A percentile compares a stretch with the other conserved stretches of the same genome.
These are phyloP conservation scores for Gonapodya sp. DNA, from an alignment of 192 early-diverging fungal genomes.

Conservation along the genomic window DNA sequence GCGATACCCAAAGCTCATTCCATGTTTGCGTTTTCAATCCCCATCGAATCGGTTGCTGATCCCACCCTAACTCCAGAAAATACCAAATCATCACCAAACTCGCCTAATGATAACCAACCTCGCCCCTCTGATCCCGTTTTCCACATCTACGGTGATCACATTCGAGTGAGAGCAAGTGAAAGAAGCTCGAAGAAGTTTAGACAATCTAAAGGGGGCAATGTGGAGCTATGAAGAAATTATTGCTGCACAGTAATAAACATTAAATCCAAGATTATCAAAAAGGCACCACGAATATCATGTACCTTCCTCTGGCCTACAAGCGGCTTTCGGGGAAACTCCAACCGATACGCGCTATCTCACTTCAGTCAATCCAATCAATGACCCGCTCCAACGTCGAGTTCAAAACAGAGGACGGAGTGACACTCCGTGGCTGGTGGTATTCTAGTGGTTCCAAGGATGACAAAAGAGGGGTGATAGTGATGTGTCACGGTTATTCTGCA, in stretches of 20 bases:
- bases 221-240: conserved; percentile 1
- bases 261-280: too few relatives aligned
- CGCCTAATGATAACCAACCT: too few relatives aligned
- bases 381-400: background rate
- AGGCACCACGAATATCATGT: too few relatives aligned
- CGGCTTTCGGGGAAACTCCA: too few relatives aligned
- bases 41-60: background rate
- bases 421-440: conserved; percentile 6
- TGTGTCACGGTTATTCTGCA: background rate
- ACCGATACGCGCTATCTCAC: too few relatives aligned
- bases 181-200: background rate
- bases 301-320: too few relatives aligned
- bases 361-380: background rate
- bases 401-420: background rate
- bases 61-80: background rate
- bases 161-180: background rate
- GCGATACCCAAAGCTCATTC: conserved; percentile 63
- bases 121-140: background rate
- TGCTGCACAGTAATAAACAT: too few relatives aligned
- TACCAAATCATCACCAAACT: too few relatives aligned
- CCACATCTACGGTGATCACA: background rate
- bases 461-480: background rate
- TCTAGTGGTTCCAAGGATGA: background rate
- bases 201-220: background rate
- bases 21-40: conserved; percentile 42